phyloP scores from a whole-genome alignment of 495 filamentous ascomycete genomes.

The Tuber melanosporum region DNA sequence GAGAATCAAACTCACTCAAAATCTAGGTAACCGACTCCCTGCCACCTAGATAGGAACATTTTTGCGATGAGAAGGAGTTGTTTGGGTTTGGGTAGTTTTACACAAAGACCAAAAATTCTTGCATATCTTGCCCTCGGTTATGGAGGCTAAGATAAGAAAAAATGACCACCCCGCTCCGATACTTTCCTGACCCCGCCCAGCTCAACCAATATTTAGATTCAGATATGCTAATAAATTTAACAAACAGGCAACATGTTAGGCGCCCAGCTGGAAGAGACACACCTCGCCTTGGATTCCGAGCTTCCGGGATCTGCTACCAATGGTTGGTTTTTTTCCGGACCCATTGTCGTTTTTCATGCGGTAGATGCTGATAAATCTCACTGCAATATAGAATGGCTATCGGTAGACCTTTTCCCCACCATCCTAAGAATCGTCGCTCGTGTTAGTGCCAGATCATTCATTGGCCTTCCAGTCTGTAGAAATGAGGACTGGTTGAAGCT shows the following conservation, averaged over 20 bases:
- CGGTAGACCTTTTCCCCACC: constrained; percentile 44
- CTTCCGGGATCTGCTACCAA: constrained; percentile 10
- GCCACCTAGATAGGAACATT: background rate
- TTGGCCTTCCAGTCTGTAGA: constrained; percentile 52
- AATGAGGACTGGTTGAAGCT: constrained; percentile 54
- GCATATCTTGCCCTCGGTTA: too few species aligned
- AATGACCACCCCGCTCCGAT: background rate
- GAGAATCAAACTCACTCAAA: background rate
- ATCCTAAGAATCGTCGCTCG: constrained; percentile 52
- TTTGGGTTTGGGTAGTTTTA: background rate
- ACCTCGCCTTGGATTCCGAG: constrained; percentile 16
- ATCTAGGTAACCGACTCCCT: background rate
- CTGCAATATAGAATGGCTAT: constrained; percentile 44
- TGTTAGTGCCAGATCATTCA: constrained; percentile 53
- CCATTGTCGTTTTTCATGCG: background rate
- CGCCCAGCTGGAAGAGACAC: constrained; percentile 14
- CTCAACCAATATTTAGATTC: background rate
- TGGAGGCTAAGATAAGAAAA: background rate
- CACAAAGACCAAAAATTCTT: background rate
- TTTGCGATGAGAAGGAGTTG: background rate
- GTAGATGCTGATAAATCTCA: background rate
- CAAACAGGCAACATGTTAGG: constrained; percentile 16
- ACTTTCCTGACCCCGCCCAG: background rate
- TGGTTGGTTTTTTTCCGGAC: background rate
- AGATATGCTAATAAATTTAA: background rate